Conservation (phyloP, 768 basidiomycete genomes). For the Podaxis sp. region DNA sequence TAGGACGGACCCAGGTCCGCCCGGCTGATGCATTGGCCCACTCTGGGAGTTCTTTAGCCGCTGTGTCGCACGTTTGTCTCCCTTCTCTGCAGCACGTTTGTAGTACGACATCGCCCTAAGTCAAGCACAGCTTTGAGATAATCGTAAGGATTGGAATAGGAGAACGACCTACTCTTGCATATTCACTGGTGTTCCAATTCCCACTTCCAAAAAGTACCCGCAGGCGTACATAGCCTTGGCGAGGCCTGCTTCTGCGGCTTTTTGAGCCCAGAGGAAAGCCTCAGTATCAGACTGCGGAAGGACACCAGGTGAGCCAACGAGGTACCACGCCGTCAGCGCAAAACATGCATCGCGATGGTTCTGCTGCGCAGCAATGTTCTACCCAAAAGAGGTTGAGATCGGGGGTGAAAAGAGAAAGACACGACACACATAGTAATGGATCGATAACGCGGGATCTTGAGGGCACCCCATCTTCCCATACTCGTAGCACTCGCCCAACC, state of each 20-base stretch:
- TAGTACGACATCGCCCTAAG: conserved; percentile 76
- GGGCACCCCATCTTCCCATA: conserved; percentile 99
- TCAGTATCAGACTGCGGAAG: conserved; percentile 98
- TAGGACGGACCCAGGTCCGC: conserved; percentile 61
- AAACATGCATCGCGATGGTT: conserved; percentile 97
- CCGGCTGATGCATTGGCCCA: conserved; percentile 55
- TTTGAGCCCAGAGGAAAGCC: conserved; percentile 96
- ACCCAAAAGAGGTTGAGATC: conserved; percentile 17
- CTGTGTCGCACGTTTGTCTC: conserved; percentile 91
- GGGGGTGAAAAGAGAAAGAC: conserved; percentile 8
- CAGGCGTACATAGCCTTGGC: conserved; percentile 97
- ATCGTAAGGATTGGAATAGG: conserved; percentile 13
- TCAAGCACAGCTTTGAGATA: conserved; percentile 14
- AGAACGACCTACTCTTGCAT: conserved; percentile 57
- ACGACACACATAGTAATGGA: conserved; percentile 94
- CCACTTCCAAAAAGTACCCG: conserved; percentile 96
- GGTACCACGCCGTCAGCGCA: conserved; percentile 98
- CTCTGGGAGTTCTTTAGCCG: conserved; percentile 67
- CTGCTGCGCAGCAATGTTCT: conserved; percentile 99
- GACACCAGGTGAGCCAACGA: conserved; percentile 96
- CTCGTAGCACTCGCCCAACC: conserved; percentile 97
- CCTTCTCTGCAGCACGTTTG: conserved; percentile 86
- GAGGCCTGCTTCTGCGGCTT: conserved; percentile 88
- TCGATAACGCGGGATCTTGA: conserved; percentile 93
- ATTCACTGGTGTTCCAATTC: conserved; percentile 76